Percentiles rank a stretch among this genome's conserved stretches.
phyloP scores from a whole-genome alignment of 768 basidiomycete genomes.

The Dioszegia crocea region DNA sequence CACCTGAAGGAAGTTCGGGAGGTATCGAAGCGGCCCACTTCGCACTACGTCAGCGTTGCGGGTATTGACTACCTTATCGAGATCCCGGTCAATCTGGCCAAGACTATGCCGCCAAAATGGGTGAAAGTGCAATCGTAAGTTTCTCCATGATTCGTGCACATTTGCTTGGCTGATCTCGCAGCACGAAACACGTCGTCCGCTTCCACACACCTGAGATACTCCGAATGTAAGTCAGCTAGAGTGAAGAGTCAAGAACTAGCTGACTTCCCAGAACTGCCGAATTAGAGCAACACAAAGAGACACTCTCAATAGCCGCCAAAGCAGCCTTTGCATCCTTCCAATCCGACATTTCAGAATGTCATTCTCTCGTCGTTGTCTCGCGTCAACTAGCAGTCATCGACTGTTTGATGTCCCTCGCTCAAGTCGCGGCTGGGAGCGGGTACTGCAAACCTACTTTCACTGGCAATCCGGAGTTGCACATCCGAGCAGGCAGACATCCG shows the following conservation, averaged over 20 bases:
- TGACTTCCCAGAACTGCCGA: conserved; percentile 59
- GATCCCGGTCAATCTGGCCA: conserved; percentile 57
- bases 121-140: conserved; percentile 55
- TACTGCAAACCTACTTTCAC: conserved; percentile 76
- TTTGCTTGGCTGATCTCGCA: conserved; percentile 39
- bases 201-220: conserved; percentile 66
- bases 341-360: conserved; percentile 66
- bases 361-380: conserved; percentile 66
- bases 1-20: conserved; percentile 73
- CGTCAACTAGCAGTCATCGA: conserved; percentile 75
- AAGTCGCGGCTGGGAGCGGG: conserved; percentile 67
- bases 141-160: neutral
- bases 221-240: conserved; percentile 29
- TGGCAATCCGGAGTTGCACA: conserved; percentile 61
- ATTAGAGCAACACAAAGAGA: conserved; percentile 70
- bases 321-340: conserved; percentile 67
- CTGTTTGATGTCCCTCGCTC: conserved; percentile 78
- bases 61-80: conserved; percentile 82
- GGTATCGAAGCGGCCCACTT: conserved; percentile 64
- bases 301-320: conserved; percentile 56
- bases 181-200: conserved; percentile 67
- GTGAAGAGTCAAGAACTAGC: neutral
- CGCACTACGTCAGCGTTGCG: conserved; percentile 64
- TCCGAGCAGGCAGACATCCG: conserved; percentile 82
- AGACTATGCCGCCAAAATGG: conserved; percentile 48